These are phyloP conservation scores for Aspergillus fischeri DNA, from an alignment of 2,329 filamentous ascomycete genomes.

Conservation along the genomic window DNA sequence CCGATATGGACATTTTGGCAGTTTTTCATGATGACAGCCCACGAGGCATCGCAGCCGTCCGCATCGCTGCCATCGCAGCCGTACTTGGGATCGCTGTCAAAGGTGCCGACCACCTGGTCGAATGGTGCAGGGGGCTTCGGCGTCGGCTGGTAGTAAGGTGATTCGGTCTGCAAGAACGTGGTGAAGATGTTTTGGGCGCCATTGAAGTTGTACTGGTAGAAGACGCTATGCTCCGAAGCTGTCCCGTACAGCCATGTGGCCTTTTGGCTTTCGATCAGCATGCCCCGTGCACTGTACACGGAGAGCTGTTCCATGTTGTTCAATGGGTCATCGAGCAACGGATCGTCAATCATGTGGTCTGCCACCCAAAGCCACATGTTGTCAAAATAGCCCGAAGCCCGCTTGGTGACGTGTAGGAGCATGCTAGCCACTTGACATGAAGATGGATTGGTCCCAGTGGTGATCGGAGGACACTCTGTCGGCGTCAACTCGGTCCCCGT, in stretches of 20 bases:
- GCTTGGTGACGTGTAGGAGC: constrained; percentile 59
- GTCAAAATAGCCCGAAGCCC: constrained; percentile 37
- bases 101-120: too few species aligned
- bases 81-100: too few species aligned
- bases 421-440: constrained; percentile 35
- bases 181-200: too few species aligned
- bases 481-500: constrained; percentile 16
- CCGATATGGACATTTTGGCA: too few species aligned
- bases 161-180: too few species aligned
- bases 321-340: constrained; percentile 13
- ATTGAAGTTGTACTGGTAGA: too few species aligned
- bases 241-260: constrained; percentile 60
- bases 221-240: constrained; percentile 22
- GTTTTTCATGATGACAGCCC: too few species aligned
- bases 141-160: too few species aligned
- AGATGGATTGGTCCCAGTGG: constrained; percentile 14
- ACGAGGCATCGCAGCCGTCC: too few species aligned
- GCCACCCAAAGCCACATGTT: constrained; percentile 28
- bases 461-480: constrained; percentile 29
- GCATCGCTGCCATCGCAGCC: too few species aligned
- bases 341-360: constrained; percentile 19
- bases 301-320: constrained; percentile 57
- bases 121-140: too few species aligned
- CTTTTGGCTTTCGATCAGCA: constrained; percentile 46
- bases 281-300: constrained; percentile 49